Conservation (phyloP, 805 yeast species). For the Lipomyces chichibuensis region DNA sequence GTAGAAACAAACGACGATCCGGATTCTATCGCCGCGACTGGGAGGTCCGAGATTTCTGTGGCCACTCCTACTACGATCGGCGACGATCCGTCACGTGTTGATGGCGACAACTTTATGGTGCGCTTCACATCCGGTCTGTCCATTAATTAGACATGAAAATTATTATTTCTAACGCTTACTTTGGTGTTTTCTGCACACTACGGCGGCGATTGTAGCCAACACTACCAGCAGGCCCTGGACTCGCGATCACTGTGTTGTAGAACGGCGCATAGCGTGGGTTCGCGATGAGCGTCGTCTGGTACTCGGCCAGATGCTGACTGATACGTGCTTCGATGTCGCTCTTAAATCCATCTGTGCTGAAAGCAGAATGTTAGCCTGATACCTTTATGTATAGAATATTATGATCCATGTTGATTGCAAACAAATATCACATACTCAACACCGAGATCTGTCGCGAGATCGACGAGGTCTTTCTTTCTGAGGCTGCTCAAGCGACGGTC, state of each 20-base stretch:
- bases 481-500: constrained; percentile 41
- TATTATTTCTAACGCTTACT: constrained; percentile 29
- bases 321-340: constrained; percentile 42
- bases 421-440: constrained; percentile 41
- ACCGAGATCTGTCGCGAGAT: constrained; percentile 46
- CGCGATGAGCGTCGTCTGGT: constrained; percentile 25
- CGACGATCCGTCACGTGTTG: not conserved
- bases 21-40: not conserved
- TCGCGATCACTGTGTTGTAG: constrained; percentile 24
- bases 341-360: constrained; percentile 41
- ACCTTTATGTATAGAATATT: not conserved
- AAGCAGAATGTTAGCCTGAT: not conserved
- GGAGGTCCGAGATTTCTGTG: not conserved
- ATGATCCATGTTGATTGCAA: not conserved
- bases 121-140: constrained; percentile 2
- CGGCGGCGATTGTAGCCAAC: constrained; percentile 19
- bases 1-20: constrained; percentile 1
- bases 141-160: not conserved
- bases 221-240: constrained; percentile 22
- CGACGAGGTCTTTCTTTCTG: constrained; percentile 47
- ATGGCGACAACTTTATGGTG: constrained; percentile 1
- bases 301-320: constrained; percentile 29
- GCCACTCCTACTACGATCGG: not conserved
- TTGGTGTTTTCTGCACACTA: constrained; percentile 16
- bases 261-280: constrained; percentile 38